Evolutionary conservation across 2,329 filamentous ascomycete genomes (phyloP), one percentile per base, ranked within the genome.

Genomic region (Ascochyta koolunga): DNA sequence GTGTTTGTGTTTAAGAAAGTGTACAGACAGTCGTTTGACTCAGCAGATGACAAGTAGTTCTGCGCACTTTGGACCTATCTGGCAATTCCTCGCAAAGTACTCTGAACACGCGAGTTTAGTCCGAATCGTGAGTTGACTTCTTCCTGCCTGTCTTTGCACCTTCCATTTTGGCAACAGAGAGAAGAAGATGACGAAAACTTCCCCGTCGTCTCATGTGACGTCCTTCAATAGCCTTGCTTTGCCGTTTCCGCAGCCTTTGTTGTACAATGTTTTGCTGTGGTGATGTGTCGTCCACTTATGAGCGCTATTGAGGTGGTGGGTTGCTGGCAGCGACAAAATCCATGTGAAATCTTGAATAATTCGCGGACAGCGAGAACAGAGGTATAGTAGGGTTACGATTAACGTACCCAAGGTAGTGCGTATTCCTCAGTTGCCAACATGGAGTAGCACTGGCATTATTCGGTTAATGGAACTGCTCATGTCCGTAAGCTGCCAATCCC

Each of bases 11-110:
- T 8, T 8, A n/a, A 33, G 31, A 16, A 18, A 16, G 31, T 1
- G 15, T 33, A 6, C n/a, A 33, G 15, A 10, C 15, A 25, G 37
- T 3, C 15, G 15, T 41, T 41, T 15, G 25, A 16, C 22, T 43
- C 40, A 37, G 32, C 29, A 39, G 22, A 10, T 10, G 11, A 44
- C 47, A 33, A 25, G n/a, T n/a, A 13, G 29, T 19, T n/a, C 3
- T 35, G 18, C 35, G 36, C 29, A 22, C 22, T 48, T 48, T 44
- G 38, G 44, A 54, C 38, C 44, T 48, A 54, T 54, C 43, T 43
- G 13, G 27, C 18, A 4, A 31, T 39, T 21, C 18, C 19, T 25
- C n/a, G 11, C 16, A 35, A 9, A 24, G 15, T 31, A 45, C 15
- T 49, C 44, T 40, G 45, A 5, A 11, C 27, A 19, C 5, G 25